Evolutionary conservation across 2,329 filamentous ascomycete species (phyloP).

Genomic region (Pseudopyrenochaeta lycopersici): DNA sequence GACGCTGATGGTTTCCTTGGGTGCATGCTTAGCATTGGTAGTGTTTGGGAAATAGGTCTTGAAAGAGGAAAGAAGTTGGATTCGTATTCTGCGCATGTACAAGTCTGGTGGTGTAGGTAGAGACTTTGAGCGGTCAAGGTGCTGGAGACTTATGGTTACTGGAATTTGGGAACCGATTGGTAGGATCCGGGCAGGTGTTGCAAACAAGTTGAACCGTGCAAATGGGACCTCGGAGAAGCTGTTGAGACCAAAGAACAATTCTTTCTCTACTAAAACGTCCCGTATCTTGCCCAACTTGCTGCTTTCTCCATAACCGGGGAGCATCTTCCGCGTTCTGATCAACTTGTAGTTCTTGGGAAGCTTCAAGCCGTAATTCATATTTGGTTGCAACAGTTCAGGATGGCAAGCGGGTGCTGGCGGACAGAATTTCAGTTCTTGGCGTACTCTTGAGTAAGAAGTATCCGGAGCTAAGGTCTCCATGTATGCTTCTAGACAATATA

Average conservation of each 20-base stretch:
- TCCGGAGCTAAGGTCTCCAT: conserved; percentile 9
- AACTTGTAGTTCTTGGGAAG: conserved; percentile 31
- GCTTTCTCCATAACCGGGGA: conserved; percentile 25
- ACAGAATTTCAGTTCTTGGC: conserved; percentile 18
- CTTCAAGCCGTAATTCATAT: conserved; percentile 19
- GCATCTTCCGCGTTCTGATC: conserved; percentile 32
- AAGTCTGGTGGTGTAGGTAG: conserved; percentile 30
- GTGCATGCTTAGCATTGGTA: conserved; percentile 5
- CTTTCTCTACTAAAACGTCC: conserved; percentile 29
- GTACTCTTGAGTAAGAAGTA: conserved; percentile 5
- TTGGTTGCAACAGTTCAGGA: conserved; percentile 21
- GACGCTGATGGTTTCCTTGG: conserved; percentile 9
- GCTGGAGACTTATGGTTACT: conserved; percentile 27
- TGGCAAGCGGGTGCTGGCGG: conserved; percentile 25
- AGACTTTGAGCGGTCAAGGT: conserved; percentile 36
- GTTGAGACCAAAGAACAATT: conserved; percentile 29
- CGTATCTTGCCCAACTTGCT: conserved; percentile 30
- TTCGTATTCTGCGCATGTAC: conserved; percentile 31
- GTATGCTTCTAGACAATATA: conserved; percentile 27
- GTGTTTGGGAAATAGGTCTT: conserved; percentile 23
- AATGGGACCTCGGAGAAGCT: conserved; percentile 30
- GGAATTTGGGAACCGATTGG: conserved; percentile 24
- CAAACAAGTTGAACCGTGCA: conserved; percentile 32
- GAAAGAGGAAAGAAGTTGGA: conserved; percentile 24
- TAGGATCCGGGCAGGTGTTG: conserved; percentile 29